Percentiles rank a stretch among this genome's conserved stretches.
Conservation (phyloP, 805 yeast genomes). For the Lachancea fermentati region DNA sequence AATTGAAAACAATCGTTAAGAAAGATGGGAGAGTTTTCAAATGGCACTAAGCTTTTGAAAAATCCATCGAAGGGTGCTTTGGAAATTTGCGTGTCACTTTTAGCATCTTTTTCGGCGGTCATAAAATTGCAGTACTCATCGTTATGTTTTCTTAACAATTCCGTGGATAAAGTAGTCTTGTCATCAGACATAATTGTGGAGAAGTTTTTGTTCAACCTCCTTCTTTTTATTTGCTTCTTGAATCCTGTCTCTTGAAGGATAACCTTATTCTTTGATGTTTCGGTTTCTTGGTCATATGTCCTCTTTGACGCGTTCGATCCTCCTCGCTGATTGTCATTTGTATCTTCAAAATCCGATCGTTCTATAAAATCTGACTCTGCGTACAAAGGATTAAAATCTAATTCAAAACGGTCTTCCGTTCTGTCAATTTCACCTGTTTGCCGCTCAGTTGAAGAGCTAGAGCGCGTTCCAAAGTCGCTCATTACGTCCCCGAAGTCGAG, state of each 20-base stretch:
- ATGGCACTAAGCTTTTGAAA: not conserved
- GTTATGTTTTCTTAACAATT: conserved; percentile 19
- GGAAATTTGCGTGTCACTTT: too few species aligned
- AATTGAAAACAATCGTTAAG: conserved; percentile 12
- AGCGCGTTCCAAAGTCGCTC: conserved; percentile 13
- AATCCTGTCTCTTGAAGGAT: not conserved
- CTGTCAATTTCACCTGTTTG: not conserved
- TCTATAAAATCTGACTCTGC: not conserved
- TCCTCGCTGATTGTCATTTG: not conserved
- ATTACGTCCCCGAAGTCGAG: conserved; percentile 26
- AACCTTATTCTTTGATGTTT: too few species aligned
- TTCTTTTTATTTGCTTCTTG: not conserved
- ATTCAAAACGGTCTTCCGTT: not conserved
- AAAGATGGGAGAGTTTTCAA: conserved; percentile 8
- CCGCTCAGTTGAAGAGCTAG: not conserved
- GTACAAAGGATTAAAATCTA: not conserved
- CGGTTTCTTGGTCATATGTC: too few species aligned
- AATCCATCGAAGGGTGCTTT: too few species aligned
- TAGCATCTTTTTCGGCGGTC: conserved; percentile 9
- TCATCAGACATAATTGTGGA: conserved; percentile 15
- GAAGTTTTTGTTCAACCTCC: not conserved
- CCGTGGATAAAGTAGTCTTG: conserved; percentile 24
- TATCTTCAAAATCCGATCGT: not conserved
- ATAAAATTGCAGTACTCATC: conserved; percentile 19
- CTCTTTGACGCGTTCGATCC: too few species aligned